Percentiles rank a stretch among this genome's conserved stretches.
These are phyloP conservation scores for Cladophialophora immunda DNA, from an alignment of 2,329 filamentous ascomycete genomes.

Conservation along the genomic window DNA sequence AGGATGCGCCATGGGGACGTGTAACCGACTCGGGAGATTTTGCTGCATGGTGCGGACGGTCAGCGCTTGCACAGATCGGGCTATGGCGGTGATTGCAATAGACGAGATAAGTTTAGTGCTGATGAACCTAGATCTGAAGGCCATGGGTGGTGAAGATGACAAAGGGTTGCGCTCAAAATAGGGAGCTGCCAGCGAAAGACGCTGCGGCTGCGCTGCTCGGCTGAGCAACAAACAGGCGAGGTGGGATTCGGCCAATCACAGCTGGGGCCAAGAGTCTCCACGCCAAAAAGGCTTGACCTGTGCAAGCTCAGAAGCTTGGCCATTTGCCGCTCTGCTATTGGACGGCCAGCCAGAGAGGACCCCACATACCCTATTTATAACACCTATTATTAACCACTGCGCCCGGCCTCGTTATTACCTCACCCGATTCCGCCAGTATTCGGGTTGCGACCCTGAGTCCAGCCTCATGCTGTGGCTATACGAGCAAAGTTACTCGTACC, in stretches of 20 bases:
- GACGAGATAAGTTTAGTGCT: slow-evolving; percentile 16
- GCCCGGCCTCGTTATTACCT: neutral
- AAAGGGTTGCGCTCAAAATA: slow-evolving; percentile 19
- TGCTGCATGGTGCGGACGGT: slow-evolving; percentile 10
- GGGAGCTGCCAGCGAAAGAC: neutral
- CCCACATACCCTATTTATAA: neutral
- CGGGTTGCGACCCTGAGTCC: neutral
- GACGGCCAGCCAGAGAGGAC: neutral
- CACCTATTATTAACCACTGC: neutral
- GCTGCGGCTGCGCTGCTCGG: neutral
- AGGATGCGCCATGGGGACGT: neutral
- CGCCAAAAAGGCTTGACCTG: slow-evolving; percentile 13
- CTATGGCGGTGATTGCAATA: slow-evolving; percentile 23
- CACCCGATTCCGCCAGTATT: neutral
- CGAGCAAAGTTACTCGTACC: neutral
- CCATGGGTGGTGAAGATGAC: slow-evolving; percentile 13
- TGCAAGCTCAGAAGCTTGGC: neutral
- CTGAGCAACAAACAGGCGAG: neutral
- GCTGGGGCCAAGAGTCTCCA: neutral
- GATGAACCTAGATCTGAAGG: slow-evolving; percentile 10
- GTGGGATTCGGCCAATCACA: neutral
- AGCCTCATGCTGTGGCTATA: slow-evolving; percentile 12
- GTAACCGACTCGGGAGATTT: neutral
- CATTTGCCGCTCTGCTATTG: neutral
- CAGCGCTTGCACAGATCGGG: slow-evolving; percentile 25